A percentile compares a stretch with the other conserved stretches of the same genome.
phyloP scores from a whole-genome alignment of 192 early-diverging fungal genomes.

The Umbelopsis sp. region DNA sequence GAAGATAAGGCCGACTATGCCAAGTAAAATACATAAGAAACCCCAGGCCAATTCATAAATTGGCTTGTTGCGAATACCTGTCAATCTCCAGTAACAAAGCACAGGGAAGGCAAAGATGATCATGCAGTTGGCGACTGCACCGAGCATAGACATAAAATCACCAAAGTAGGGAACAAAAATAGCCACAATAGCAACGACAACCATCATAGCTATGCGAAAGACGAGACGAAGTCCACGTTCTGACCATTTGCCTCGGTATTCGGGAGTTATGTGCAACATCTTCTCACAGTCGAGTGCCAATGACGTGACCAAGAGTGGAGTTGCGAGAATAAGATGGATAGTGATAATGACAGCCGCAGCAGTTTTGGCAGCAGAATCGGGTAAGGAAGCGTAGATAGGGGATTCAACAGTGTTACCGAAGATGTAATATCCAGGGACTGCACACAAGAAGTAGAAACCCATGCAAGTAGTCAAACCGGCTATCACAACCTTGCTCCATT shows the following conservation, averaged over 20 bases:
- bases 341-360: constrained; percentile 76
- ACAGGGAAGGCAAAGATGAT: constrained; percentile 87
- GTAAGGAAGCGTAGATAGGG: constrained; percentile 75
- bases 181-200: constrained; percentile 58
- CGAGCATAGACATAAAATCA: constrained; percentile 80
- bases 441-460: constrained; percentile 67
- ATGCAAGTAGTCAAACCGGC: constrained; percentile 67
- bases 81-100: constrained; percentile 74
- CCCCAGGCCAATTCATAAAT: constrained; percentile 53
- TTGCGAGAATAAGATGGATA: constrained; percentile 79
- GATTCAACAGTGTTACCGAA: constrained; percentile 71
- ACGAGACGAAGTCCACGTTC: constrained; percentile 60
- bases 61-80: constrained; percentile 51
- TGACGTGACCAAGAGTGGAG: constrained; percentile 76
- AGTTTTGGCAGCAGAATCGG: constrained; percentile 60
- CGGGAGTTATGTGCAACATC: constrained; percentile 61
- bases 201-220: constrained; percentile 61
- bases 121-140: constrained; percentile 76
- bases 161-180: constrained; percentile 79
- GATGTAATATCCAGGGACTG: constrained; percentile 71
- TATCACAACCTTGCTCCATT: constrained; percentile 71
- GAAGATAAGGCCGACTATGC: constrained; percentile 64
- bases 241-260: constrained; percentile 46
- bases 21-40: constrained; percentile 58
- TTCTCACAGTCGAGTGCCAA: constrained; percentile 77